Evolutionary conservation across 345 rosid species (phyloP), one percentile per base, ranked within the genome.

Genomic region (Sonneratia alba): DNA sequence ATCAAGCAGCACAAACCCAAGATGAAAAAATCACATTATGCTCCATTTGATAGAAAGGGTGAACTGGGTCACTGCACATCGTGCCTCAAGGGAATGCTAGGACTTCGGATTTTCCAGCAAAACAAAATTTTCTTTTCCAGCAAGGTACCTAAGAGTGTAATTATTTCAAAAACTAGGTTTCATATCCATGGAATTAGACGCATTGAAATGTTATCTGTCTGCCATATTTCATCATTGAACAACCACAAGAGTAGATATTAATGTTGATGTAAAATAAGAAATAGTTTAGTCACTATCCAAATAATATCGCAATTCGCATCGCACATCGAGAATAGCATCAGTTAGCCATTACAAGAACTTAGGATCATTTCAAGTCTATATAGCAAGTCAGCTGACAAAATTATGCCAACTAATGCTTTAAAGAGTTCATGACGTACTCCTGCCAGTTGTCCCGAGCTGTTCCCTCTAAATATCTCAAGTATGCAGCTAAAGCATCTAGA

Each of bases 391-490:
- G 15, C 2, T 65, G 68, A 65, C 2, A 19, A n/a, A 63, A 65
- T 42, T 9, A 42, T 9, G 7, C 45, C 45, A 65, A 14, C 4
- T 66, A 40, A 67, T n/a, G 34, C 32, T 19, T 57, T 7, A 67
- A 15, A 22, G 69, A 2, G 16, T 18, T 37, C 40, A 42, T 42
- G 45, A 85, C 97, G 43, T 91, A 93, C 98, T 89, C 98, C 87
- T 85, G 91, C 93, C 93, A 93, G 72, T 91, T 89, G 77, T 79
- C 92, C 67, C 90, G 89, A 71, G 85, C 81, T 70, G 98, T 91
- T 75, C 97, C 98, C 83, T 93, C 92, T 81, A 83, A 80, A 74
- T 91, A 91, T 81, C 96, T 86, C 86, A 89, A 80, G 83, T 91
- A 93, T 40, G 89, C 96, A 75, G 89, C 89, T 77, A 91, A 74